These are phyloP conservation scores for Camellia oleifera DNA, from an alignment of 179 eudicot genomes.

Conservation along the genomic window DNA sequence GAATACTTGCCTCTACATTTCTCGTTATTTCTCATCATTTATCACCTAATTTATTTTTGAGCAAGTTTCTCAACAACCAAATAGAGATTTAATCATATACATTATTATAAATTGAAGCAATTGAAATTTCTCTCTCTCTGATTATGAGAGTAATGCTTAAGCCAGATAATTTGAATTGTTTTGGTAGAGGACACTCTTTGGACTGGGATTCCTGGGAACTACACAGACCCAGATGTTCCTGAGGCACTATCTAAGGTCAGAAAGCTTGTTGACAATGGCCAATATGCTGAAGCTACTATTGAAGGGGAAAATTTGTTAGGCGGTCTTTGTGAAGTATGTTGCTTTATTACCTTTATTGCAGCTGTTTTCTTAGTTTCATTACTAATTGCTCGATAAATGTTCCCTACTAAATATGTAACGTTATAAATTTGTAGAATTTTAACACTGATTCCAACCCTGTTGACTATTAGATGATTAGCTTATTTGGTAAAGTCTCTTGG, in stretches of 20 bases:
- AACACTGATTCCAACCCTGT: not conserved
- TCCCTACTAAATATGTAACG: not conserved
- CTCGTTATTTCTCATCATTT: no score
- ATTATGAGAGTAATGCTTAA: not conserved
- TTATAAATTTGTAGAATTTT: not conserved
- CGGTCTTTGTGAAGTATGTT: slow-evolving; percentile 51
- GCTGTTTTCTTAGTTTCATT: not conserved
- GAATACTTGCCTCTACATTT: no score
- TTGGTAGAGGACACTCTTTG: slow-evolving; percentile 79
- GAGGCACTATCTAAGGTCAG: slow-evolving; percentile 49
- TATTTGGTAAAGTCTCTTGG: not conserved
- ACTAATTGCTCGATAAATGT: not conserved
- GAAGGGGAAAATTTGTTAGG: slow-evolving; percentile 53
- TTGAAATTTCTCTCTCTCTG: not conserved
- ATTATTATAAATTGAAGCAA: not conserved
- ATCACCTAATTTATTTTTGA: no score
- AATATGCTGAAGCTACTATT: slow-evolving; percentile 61
- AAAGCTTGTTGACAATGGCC: slow-evolving; percentile 61
- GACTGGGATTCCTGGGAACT: slow-evolving; percentile 73
- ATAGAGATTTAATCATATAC: no score
- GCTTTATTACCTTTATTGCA: not conserved
- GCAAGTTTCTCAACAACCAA: no score
- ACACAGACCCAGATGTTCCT: slow-evolving; percentile 51
- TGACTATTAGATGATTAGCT: not conserved
- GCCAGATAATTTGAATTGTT: not conserved